Base-by-base conservation (phyloP, 2,329 filamentous ascomycete genomes). In the Colletotrichum camelliae region DNA sequence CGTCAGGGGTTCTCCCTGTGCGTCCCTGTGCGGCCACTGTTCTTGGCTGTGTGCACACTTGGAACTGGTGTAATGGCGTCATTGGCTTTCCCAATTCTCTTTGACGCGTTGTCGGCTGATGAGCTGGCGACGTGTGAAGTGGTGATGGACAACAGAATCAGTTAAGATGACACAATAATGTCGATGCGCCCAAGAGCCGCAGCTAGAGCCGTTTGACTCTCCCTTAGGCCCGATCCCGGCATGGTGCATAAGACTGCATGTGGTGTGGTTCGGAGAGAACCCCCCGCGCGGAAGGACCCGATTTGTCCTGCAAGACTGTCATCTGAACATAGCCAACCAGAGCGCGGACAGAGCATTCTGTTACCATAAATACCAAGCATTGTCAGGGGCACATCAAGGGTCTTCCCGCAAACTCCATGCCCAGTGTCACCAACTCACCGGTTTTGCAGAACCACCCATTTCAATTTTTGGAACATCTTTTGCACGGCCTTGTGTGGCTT, bases 241-340 rank as follows among this genome's bases (percentile, higher is more conserved):
- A 74, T 73, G 48, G 43, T 65, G 70, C 70, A 39, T 60, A 35
- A 74, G 58, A 64, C 31, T 55, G 21, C 21, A 21, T 21, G 21
- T 21, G 61, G 62, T 75, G 72, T 67, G 69, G 52, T 27, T 55
- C 66, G 3, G 12, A 21, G 21, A 21, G 43, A 35, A 24, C n/a
- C 18, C 58, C 72, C 62, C 69, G 58, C 70, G 70, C 73, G 73
- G 64, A 75, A 75, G 24, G 24, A 73, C 70, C 73, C 73, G 70
- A 75, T 73, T 76, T 67, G 74, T 72, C 29, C 39, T 33, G 18
- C 43, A 43, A 4, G 24, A 60, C 35, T 65, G 70, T 69, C 70
- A 65, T 76, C 74, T 64, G 15, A 76, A 18, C 33, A 24, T 10
- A 31, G 29, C 74, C 74, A 76, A 76, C 35, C 58, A 76, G 64